Evolutionary conservation across 805 yeast species (phyloP), one percentile per base, ranked within the genome.

Genomic region (Kuraishia floccosa): DNA sequence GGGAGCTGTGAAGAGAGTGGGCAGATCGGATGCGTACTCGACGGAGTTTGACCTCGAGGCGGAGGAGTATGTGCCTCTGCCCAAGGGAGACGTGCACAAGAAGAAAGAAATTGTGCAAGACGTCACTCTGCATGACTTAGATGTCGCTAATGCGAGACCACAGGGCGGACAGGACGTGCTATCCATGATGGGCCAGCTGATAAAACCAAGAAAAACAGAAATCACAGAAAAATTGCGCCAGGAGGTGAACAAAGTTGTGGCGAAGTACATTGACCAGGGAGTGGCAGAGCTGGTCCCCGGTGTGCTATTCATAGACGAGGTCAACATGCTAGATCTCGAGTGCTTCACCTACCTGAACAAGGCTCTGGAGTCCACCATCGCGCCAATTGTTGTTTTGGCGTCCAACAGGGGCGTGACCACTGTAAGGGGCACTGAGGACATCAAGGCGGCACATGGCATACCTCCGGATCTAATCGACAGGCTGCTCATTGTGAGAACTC

Each of bases 31-130:
- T 55, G 96, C 96, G 0, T 86, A 86, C 49, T 96, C 98, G 16
- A 86, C 98, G 7, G 99, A 91, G 60, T 91, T 87, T 46, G 99
- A 91, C 57, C 71, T 93, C 37, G 97, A 91, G 66, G 96, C 97
- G 17, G 96, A 93, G 59, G 97, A 91, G 59, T 91, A 91, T 56
- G 97, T 91, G 15, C 96, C 98, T 26, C 68, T 93, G 46, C 99
- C 99, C 38, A 93, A 91, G 61, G 98, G 98, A 32, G 99, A 91
- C 56, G 94, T 91, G 27, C 98, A 91, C 63, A 87, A 89, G 54
- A 86, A 91, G 68, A 91, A 91, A 55, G 97, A 91, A 58, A 86
- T 89, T 45, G 94, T 91, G 14, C 99, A 91, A 61, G 96, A 91
- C 44, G 96, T 91, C 27, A 84, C 97, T 3, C 68, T 91, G 44